Evolutionary conservation across 805 yeast genomes (phyloP), one percentile per base, ranked within the genome.

Genomic region (Cyberlindnera galapagoensis): DNA sequence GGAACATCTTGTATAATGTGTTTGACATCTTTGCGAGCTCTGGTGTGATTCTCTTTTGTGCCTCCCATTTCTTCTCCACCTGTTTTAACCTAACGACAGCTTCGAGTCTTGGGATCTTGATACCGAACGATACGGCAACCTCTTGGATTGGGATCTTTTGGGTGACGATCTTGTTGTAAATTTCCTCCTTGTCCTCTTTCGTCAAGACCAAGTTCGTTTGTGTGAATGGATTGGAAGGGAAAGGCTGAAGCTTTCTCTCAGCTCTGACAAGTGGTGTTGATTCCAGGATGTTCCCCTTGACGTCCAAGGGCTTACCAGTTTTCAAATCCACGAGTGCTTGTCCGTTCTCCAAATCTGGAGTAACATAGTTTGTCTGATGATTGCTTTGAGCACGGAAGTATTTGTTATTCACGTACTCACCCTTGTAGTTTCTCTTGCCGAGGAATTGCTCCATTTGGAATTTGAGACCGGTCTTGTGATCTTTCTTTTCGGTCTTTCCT

Each of bases 81-180:
- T 63, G 64, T 40, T 71, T 65, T 42, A 90, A 69, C 54, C 72
- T 76, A 17, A 83, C 62, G 36, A 90, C 68, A n/a, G 97, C 97
- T 52, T 88, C 95, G 14, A 92, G 67, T 56, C 97, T 74, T 33
- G 87, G 83, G 40, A 87, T 73, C 52, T 85, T 82, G 43, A 90
- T 64, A 4, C 94, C 90, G 51, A 76, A 79, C 50, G 74, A 73
- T 42, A 79, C 73, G 9, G 96, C 88, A 28, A 84, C 76, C 43
- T 76, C 80, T 54, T 83, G 90, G 15, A 78, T 60, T 26, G 80
- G 68, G 30, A 69, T 49, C 26, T 74, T 72, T 19, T 74, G 70
- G 25, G 62, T 65, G 12, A 55, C 62, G 34, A 74, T 63, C 32
- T 76, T 86, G 28, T 67, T 60, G 36, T 73, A 68, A 19, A 92